Percentiles rank a stretch among this genome's conserved stretches.
phyloP scores from a whole-genome alignment of 495 filamentous ascomycete species.

The Aspergillus avenaceus region DNA sequence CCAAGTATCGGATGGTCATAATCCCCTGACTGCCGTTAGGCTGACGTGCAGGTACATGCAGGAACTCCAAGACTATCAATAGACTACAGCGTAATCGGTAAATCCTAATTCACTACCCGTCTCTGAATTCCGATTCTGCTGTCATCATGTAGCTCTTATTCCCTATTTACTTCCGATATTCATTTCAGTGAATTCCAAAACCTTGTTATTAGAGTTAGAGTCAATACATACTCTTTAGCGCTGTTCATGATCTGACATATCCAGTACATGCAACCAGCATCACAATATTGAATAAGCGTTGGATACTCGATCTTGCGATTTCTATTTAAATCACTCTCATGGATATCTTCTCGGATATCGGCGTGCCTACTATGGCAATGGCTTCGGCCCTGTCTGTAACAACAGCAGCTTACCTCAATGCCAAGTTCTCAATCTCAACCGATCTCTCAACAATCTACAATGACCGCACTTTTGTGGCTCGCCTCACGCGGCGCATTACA shows the following conservation, averaged over 20 bases:
- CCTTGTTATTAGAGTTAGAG: too few relatives aligned
- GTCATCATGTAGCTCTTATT: neutral
- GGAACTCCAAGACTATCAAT: neutral
- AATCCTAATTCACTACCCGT: constrained; percentile 36
- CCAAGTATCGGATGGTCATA: neutral
- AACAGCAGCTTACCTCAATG: constrained; percentile 47
- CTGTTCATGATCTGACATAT: too few relatives aligned
- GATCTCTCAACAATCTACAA: constrained; percentile 33
- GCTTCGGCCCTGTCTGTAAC: constrained; percentile 38
- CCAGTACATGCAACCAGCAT: too few relatives aligned
- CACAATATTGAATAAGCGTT: too few relatives aligned
- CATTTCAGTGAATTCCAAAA: too few relatives aligned
- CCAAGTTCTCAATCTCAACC: constrained; percentile 40
- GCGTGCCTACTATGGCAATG: constrained; percentile 28
- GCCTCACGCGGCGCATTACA: constrained; percentile 34
- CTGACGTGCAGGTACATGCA: neutral
- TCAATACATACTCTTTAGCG: too few relatives aligned
- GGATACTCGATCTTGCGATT: too few relatives aligned
- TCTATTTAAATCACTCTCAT: too few relatives aligned
- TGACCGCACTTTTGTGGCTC: constrained; percentile 30
- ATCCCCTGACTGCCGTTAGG: neutral
- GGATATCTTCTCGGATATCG: constrained; percentile 35
- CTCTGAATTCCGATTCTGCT: constrained; percentile 7
- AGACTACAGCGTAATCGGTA: too few relatives aligned
- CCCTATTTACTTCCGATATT: neutral